Evolutionary conservation across 495 filamentous ascomycete genomes (phyloP), one percentile per base, ranked within the genome.

Genomic region (Chaetomium tenue): DNA sequence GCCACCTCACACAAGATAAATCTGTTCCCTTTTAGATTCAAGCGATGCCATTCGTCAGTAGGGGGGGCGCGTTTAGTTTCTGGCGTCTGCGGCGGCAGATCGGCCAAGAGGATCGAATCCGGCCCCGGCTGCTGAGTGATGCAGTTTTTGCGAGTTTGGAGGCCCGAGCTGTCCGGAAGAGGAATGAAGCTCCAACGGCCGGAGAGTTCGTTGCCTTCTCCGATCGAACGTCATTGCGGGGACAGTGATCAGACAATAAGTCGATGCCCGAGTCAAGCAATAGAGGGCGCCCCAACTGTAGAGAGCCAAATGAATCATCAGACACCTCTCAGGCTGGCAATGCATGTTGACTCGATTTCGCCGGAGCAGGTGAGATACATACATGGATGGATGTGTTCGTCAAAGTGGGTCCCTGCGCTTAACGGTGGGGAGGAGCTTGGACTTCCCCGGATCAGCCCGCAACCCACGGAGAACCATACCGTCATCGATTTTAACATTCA

Each of bases 31-130:
- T 4, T 2, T 26, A 23, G 22, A 11, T n/a, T 52, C 16, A 30
- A 30, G 23, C 9, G 26, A 7, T 37, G 3, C 33, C 8, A 37
- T 37, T 37, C 5, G 33, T 37, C 33, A 37, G 33, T 1, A 37
- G 26, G 26, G 52, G 2, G n/a, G 52, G 0, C 52, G 52, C 52
- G 52, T 37, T 28, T 54, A 54, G 28, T 6, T 30, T 6, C 13
- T 20, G 61, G 60, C 61, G 44, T 55, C 40, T 63, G 25, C 30
- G 52, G 61, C 61, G 61, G 12, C 26, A 54, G 52, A 33, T 18
- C 25, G 28, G 52, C 52, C 52, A 54, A 54, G 52, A n/a, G 20
- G 28, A 54, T 51, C 23, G 52, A n/a, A 33, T 4, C 25, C 30
- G 25, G 25, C 25, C 2, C 28, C 13, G 51, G 51, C 28, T 30